Evolutionary conservation across 108 stramenopile genomes (phyloP).

Genomic region (Stephanodiscus minutulus): DNA sequence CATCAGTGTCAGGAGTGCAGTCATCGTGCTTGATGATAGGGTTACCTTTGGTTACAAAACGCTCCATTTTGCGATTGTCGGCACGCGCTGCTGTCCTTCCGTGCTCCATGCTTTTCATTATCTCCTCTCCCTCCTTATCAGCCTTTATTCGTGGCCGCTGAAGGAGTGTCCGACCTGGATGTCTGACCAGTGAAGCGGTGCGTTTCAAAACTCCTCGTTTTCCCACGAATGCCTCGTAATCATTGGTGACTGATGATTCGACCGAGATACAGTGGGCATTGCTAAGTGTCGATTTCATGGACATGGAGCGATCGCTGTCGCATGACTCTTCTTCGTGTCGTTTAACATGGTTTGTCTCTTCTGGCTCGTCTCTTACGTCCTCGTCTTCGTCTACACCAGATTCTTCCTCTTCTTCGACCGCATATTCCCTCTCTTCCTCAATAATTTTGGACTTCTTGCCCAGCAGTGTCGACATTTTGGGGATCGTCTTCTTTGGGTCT

Average conservation of each 20-base stretch:
- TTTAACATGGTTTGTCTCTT: background rate
- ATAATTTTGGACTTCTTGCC: conserved; percentile 31
- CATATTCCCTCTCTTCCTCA: conserved; percentile 34
- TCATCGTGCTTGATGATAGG: background rate
- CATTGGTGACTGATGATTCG: conserved; percentile 39
- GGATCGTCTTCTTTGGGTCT: conserved; percentile 13
- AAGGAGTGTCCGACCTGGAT: conserved; percentile 16
- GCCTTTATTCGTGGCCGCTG: background rate
- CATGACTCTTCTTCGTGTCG: background rate
- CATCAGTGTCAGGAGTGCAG: background rate
- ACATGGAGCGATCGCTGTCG: background rate
- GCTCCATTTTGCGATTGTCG: conserved; percentile 14
- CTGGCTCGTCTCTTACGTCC: background rate
- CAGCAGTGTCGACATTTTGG: conserved; percentile 14
- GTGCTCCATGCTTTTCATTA: conserved; percentile 6
- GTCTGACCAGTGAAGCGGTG: conserved; percentile 25
- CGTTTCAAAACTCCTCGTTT: conserved; percentile 20
- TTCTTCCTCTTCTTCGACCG: conserved; percentile 5
- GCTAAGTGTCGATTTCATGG: conserved; percentile 38
- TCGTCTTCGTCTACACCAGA: background rate
- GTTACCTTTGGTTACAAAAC: background rate
- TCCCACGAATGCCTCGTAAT: conserved; percentile 10
- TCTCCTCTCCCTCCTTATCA: conserved; percentile 1
- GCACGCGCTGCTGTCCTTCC: background rate
- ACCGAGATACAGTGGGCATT: conserved; percentile 34